Base-by-base conservation (phyloP, 805 yeast genomes). In the Schwanniomyces polymorphus region DNA sequence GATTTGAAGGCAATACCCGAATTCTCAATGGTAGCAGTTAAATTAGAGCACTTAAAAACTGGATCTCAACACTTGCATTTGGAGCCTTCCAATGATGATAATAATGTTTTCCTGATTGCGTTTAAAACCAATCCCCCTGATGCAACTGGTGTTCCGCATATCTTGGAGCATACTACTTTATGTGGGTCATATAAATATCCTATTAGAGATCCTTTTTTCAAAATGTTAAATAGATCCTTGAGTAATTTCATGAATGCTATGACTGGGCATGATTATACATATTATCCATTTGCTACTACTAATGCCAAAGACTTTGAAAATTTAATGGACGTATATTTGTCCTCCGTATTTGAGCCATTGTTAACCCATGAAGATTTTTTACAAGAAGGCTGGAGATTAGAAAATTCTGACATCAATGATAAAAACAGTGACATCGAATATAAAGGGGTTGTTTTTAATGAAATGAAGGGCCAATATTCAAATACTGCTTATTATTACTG, bases 301-400 rank as follows among this genome's bases (percentile, higher is more conserved):
- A 94, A 94, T 65, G 64, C 67, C 38, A 80, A 80, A 45, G 99
- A 94, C 63, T 94, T 79, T 64, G 77, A 78, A 27, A 94, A 94
- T 60, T 75, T 94, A 60, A 83, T 91, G 80, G 85, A 82, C 49
- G 96, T 94, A 6, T 94, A 94, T 62, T 72, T 91, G 41, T 96
- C 91, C 55, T 84, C 97, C 5, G 92, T 92, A 0, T 79, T 90
- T 48, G 84, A 82, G 54, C 99, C 99, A 8, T 63, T 89, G 31
- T 70, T 94, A 48, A 78, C 86, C 27, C 78, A 80, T 51, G 85
- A 84, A 47, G 98, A 94, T 65, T 94, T 94, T 62, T 76, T 76
- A 52, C 99, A 94, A 70, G 99, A 94, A 69, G 99, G 99, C 31
- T 94, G 99, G 99, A 82, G 99, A 61, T 70, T 94, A 34, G 99